A percentile compares a stretch with the other conserved stretches of the same genome.
Conservation (phyloP, 129 eudicot genomes). For the sunflower (Helianthus annuus) region HanXRQr2.0-SUNRISE NC_035446.2:1153315-1153814, state of each 20-base stretch:
- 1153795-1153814: no score
- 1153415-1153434: constrained; percentile 60
- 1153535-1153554: constrained; percentile 49
- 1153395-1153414: constrained; percentile 28
- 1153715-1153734: constrained; percentile 55
- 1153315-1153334: constrained; percentile 45
- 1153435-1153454: constrained; percentile 62
- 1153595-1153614: constrained; percentile 56
- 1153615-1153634: constrained; percentile 51
- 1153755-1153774: background rate
- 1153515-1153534: constrained; percentile 38
- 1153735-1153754: background rate
- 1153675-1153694: constrained; percentile 55
- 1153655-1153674: constrained; percentile 47
- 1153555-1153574: constrained; percentile 50
- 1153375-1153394: constrained; percentile 43
- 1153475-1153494: constrained; percentile 42
- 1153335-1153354: constrained; percentile 56
- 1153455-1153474: constrained; percentile 65
- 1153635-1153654: constrained; percentile 29
- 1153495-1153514: constrained; percentile 38
- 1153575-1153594: constrained; percentile 53
- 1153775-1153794: background rate
- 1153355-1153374: constrained; percentile 61
- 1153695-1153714: constrained; percentile 59